Base-by-base conservation (phyloP, 2,329 filamentous ascomycete genomes). In the Botrytis pseudocinerea region DNA sequence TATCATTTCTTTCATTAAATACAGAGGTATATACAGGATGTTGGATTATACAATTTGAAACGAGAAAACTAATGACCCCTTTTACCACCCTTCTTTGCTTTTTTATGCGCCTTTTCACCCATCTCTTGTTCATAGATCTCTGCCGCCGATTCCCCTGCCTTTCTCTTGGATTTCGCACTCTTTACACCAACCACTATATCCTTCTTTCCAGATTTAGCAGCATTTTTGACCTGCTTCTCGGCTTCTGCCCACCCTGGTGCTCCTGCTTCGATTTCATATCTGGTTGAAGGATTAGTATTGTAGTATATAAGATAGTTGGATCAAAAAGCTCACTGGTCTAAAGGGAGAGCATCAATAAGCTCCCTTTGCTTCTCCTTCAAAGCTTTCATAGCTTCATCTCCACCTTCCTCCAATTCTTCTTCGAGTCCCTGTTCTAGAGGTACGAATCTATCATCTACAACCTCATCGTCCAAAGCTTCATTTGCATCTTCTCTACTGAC, bases 321-420 rank as follows among this genome's bases (percentile, higher is more conserved):
- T 63, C 32, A 28, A 66, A 71, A 61, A 73, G 83, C 91, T 88
- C 87, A 95, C 89, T 93, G 91, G 79, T 97, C 94, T 70, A 98
- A 86, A 62, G 95, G 95, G 75, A 98, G 85, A 75, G 94, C 92
- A 84, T 98, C 93, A 79, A 98, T 97, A 76, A 98, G 85, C 77
- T 93, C 93, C 78, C 92, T 90, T 82, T 97, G 93, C 83, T 95
- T 93, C 82, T 93, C 90, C 77, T 89, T 89, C 79, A 97, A 84
- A 74, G 89, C 90, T 65, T 85, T 86, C 75, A 94, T 83, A 40
- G 93, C 90, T 82, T 96, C 91, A 74, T 95, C 90, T 1, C 92
- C 94, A 25, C 91, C 95, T 80, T 96, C 93, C 71, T 91, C 91
- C 28, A 98, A 86, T 82, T 98, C 96, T 16, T 96, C 93, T 44